Evolutionary conservation across 306 rosid genomes (phyloP).

Genomic region (Malus sylvestris): DNA sequence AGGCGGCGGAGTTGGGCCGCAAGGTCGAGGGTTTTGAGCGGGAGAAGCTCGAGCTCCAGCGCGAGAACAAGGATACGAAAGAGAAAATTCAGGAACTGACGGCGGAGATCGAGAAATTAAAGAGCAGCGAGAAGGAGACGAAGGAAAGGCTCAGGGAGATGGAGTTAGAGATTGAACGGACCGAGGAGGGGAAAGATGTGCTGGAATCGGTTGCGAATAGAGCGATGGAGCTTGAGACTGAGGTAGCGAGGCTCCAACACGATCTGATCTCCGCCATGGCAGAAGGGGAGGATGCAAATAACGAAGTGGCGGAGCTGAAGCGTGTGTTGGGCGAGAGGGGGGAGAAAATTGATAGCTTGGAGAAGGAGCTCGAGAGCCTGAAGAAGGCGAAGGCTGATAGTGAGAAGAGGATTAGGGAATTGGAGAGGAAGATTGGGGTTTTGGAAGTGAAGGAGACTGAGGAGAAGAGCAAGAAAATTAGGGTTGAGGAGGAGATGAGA

Average conservation of each 20-base stretch:
- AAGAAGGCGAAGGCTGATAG: conserved; percentile 44
- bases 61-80: conserved; percentile 35
- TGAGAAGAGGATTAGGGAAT: conserved; percentile 58
- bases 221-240: conserved; percentile 73
- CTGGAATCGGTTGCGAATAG: conserved; percentile 44
- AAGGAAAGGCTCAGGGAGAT: conserved; percentile 42
- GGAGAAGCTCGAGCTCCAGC: conserved; percentile 40
- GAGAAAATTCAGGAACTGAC: conserved; percentile 41
- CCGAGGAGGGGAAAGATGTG: conserved; percentile 35
- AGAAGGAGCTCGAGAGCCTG: conserved; percentile 46
- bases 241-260: conserved; percentile 68
- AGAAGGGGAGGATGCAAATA: conserved; percentile 41
- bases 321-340: conserved; percentile 41
- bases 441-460: conserved; percentile 80
- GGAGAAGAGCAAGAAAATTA: conserved; percentile 70
- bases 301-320: conserved; percentile 42
- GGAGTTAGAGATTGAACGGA: conserved; percentile 39
- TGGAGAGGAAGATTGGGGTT: conserved; percentile 72
- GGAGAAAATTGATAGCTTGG: conserved; percentile 38
- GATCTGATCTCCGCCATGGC: conserved; percentile 41
- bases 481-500: conserved; percentile 76
- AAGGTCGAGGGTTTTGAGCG: conserved; percentile 50
- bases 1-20: conserved; percentile 33
- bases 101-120: conserved; percentile 42
- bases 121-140: conserved; percentile 26